phyloP scores from a whole-genome alignment of 2,329 filamentous ascomycete genomes.

The Cryphonectria japonica region DNA sequence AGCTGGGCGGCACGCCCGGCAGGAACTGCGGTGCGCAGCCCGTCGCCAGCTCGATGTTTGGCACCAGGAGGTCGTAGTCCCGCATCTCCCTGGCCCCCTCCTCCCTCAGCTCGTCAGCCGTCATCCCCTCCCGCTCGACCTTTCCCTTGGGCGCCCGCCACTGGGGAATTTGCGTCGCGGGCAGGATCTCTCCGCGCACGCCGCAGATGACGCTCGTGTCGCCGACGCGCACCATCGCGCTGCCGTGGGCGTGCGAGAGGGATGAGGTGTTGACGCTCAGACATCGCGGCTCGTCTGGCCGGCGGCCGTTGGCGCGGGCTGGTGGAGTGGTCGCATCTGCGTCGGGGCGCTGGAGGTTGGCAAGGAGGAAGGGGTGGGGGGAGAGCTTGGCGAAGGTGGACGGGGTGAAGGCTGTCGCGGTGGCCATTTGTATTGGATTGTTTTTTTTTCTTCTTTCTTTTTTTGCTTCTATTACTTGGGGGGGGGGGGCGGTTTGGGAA shows the following conservation, averaged over 20 bases:
- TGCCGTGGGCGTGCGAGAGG: constrained; percentile 87
- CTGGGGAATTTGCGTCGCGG: constrained; percentile 73
- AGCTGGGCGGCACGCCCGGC: constrained; percentile 79
- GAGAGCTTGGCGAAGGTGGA: constrained; percentile 87
- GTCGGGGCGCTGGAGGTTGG: constrained; percentile 68
- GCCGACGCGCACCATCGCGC: constrained; percentile 83
- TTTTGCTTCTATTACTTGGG: no score
- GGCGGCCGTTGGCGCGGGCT: constrained; percentile 80
- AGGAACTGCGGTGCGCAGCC: constrained; percentile 86
- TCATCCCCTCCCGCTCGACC: constrained; percentile 34
- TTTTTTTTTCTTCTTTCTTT: not conserved
- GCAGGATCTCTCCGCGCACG: constrained; percentile 82
- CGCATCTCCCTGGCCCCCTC: constrained; percentile 51
- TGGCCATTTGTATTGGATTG: constrained; percentile 36
- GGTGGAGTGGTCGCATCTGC: constrained; percentile 45
- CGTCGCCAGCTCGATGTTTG: constrained; percentile 90
- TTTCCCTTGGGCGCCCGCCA: constrained; percentile 47
- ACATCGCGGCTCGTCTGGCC: constrained; percentile 68
- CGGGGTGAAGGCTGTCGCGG: constrained; percentile 53
- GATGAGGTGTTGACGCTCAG: constrained; percentile 82
- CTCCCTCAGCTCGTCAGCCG: constrained; percentile 28
- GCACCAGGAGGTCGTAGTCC: constrained; percentile 78
- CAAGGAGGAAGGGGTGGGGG: constrained; percentile 85
- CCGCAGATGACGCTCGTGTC: constrained; percentile 96
- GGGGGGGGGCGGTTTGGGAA: not conserved